Evolutionary conservation across 208 protist species (phyloP), one percentile per base, ranked within the genome.

Genomic region (Wallacemonas rigidus): DNA sequence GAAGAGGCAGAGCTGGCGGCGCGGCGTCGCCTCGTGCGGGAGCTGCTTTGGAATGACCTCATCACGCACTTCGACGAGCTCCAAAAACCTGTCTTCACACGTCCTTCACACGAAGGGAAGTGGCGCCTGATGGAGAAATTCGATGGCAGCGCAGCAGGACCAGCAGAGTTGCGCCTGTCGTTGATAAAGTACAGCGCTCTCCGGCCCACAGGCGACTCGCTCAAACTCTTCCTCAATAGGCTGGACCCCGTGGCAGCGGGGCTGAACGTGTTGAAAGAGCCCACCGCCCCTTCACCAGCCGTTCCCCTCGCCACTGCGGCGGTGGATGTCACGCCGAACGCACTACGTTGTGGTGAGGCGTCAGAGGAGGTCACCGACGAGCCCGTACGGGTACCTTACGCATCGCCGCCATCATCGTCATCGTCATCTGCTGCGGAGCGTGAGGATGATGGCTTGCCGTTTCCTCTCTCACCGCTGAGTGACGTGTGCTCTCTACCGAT

Each of bases 21-120:
- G n/a, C 69, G 71, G 7, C 76, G 85, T 6, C 86, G 86, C 14
- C 82, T 94, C 2, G 73, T 89, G 69, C 89, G 89, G 2, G 89
- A 94, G 73, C 65, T 94, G 1, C 41, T 94, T 15, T 91, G 86
- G 85, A 94, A 94, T 58, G 82, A 80, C 71, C 87, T 61, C 41
- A 67, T 51, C 26, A 75, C 54, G 5, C 4, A 38, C 54, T 14
- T 4, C 43, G 26, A 11, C 40, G 43, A 65, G 41, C 38, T 65
- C 41, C 4, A 41, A 45, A 45, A 51, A 41, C 60, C 60, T 41
- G 50, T 41, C 60, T 65, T 65, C 26, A 39, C 5, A n/a, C 36
- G 40, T 14, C 4, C n/a, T 0, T 14, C 8, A 4, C 39, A 41
- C 17, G 36, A 12, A 38, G 60, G 50, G 41, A 65, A 65, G 60